phyloP scores from a whole-genome alignment of 352 stramenopile species.

The Phytophthora fragariaefolia region DNA sequence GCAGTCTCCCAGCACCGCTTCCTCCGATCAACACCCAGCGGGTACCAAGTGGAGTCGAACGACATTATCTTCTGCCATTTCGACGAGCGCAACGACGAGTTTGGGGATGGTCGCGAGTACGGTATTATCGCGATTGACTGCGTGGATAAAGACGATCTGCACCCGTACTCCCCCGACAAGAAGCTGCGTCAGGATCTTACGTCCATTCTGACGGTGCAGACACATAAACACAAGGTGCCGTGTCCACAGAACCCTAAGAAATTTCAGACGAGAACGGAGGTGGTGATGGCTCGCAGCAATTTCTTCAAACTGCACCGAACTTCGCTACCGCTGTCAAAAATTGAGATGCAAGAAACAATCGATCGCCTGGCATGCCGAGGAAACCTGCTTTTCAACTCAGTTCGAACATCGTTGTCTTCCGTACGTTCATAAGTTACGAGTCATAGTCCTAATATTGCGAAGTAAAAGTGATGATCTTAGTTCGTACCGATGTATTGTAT shows the following conservation, averaged over 20 bases:
- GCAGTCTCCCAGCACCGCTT: constrained; percentile 34
- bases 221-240: constrained; percentile 23
- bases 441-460: too few relatives aligned
- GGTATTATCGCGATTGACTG: constrained; percentile 38
- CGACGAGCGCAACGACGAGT: constrained; percentile 33
- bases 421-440: too few relatives aligned
- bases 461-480: too few relatives aligned
- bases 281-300: constrained; percentile 46
- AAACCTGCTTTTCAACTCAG: constrained; percentile 33
- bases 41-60: constrained; percentile 41
- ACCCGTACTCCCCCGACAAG: constrained; percentile 32
- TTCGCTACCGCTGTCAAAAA: constrained; percentile 26
- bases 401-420: constrained; percentile 22
- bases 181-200: constrained; percentile 46
- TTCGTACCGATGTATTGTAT: too few relatives aligned
- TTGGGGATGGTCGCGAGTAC: constrained; percentile 27
- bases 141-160: constrained; percentile 46
- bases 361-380: constrained; percentile 34
- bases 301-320: constrained; percentile 46
- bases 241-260: constrained; percentile 18
- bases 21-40: constrained; percentile 35
- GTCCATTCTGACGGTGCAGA: constrained; percentile 33
- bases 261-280: constrained; percentile 26
- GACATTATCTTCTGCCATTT: constrained; percentile 37
- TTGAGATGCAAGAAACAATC: constrained; percentile 38